Percentiles rank a stretch among this genome's conserved stretches.
phyloP scores from a whole-genome alignment of 805 yeast genomes.

The Candida morakotiae region DNA sequence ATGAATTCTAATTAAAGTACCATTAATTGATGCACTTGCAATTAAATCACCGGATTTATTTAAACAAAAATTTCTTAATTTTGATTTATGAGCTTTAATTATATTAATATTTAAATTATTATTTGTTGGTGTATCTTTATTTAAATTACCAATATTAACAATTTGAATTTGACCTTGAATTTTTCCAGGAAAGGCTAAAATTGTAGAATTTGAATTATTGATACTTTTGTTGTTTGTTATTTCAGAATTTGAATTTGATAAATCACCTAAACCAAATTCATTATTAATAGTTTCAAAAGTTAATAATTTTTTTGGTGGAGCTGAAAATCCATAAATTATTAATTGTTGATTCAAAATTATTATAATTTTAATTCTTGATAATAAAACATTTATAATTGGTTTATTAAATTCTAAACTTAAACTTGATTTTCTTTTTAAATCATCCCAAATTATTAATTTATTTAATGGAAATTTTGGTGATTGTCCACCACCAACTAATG shows the following conservation, averaged over 20 bases:
- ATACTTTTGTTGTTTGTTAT: conserved; percentile 4
- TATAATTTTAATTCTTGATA: conserved; percentile 73
- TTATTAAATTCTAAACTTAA: conserved; percentile 70
- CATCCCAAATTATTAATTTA: conserved; percentile 90
- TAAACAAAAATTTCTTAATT: conserved; percentile 58
- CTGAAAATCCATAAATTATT: conserved; percentile 72
- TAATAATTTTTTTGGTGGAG: conserved; percentile 68
- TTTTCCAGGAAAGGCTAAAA: conserved; percentile 73
- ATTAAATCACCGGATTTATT: conserved; percentile 62
- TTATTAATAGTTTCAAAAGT: conserved; percentile 64
- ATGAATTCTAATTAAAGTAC: conserved; percentile 75
- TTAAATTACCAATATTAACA: conserved; percentile 63
- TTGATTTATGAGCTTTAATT: conserved; percentile 72
- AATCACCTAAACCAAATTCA: conserved; percentile 59
- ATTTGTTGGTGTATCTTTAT: conserved; percentile 18
- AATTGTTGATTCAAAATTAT: conserved; percentile 67
- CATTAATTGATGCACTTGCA: conserved; percentile 80
- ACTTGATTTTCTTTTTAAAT: conserved; percentile 70
- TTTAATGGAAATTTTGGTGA: conserved; percentile 75
- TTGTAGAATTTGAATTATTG: conserved; percentile 6
- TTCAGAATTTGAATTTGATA: conserved; percentile 31
- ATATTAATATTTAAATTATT: conserved; percentile 63
- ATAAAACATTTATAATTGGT: conserved; percentile 67
- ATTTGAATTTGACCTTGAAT: conserved; percentile 75
- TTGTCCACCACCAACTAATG: conserved; percentile 85